Conservation (phyloP, 805 yeast genomes). For the Ogataea sp. region DNA sequence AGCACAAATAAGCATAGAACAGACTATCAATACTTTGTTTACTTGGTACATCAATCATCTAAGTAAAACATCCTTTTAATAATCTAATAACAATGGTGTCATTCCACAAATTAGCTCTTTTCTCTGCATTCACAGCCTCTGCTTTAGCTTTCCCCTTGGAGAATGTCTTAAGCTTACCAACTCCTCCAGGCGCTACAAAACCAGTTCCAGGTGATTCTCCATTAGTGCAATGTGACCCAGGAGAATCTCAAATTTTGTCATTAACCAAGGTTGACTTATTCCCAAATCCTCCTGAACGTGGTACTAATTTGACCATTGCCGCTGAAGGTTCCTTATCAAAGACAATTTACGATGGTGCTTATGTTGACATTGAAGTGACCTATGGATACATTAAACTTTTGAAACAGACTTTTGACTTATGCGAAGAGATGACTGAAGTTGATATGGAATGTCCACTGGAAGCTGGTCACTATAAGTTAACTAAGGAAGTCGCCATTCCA, state of each 20-base stretch:
- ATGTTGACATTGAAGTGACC: constrained; percentile 88
- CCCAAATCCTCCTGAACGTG: constrained; percentile 89
- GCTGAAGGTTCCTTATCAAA: constrained; percentile 61
- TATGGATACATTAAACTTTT: constrained; percentile 86
- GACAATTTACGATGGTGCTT: constrained; percentile 74
- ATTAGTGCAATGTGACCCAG: constrained; percentile 63
- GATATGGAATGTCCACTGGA: constrained; percentile 79
- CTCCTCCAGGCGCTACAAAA: constrained; percentile 25
- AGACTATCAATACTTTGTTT: too few species aligned
- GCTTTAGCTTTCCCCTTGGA: constrained; percentile 9
- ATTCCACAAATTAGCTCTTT: constrained; percentile 2
- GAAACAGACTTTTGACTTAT: constrained; percentile 86
- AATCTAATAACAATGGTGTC: too few species aligned
- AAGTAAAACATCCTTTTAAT: too few species aligned
- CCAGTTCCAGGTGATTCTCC: constrained; percentile 94
- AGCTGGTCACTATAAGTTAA: constrained; percentile 57
- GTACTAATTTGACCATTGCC: constrained; percentile 69
- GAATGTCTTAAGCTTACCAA: constrained; percentile 10
- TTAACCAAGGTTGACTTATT: constrained; percentile 50
- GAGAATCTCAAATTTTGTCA: constrained; percentile 52
- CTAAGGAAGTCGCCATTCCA: constrained; percentile 77
- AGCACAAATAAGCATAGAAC: too few species aligned
- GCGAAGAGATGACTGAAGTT: constrained; percentile 79
- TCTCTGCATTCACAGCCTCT: constrained; percentile 2
- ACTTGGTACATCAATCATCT: too few species aligned